Conservation (phyloP, 1,284 basidiomycete genomes). For the Wallemia mellicola region DNA sequence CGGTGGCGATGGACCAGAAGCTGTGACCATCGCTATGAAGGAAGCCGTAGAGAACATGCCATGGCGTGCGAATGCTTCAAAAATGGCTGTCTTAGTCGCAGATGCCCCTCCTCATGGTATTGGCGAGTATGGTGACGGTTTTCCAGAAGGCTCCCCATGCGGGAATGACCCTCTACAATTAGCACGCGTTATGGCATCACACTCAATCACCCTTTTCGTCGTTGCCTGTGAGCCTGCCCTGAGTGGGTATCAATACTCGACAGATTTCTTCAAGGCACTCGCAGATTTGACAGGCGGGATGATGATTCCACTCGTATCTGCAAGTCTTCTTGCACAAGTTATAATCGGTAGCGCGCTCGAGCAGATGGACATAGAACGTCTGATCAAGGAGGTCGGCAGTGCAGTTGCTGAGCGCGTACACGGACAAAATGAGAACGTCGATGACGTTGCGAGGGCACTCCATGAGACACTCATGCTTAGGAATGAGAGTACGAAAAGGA, state of each 20-base stretch:
- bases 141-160: slow-evolving; percentile 71
- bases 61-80: slow-evolving; percentile 67
- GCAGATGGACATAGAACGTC: slow-evolving; percentile 91
- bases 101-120: slow-evolving; percentile 94
- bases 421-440: slow-evolving; percentile 53
- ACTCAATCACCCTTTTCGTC: slow-evolving; percentile 76
- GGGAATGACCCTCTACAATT: slow-evolving; percentile 64
- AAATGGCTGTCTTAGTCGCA: slow-evolving; percentile 82
- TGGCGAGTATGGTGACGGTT: slow-evolving; percentile 79
- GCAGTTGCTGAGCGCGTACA: slow-evolving; percentile 77
- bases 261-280: slow-evolving; percentile 83
- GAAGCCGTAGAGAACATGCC: slow-evolving; percentile 54
- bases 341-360: slow-evolving; percentile 91
- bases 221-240: slow-evolving; percentile 94
- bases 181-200: slow-evolving; percentile 60
- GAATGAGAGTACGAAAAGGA: slow-evolving; percentile 87
- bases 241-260: slow-evolving; percentile 71
- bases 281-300: slow-evolving; percentile 72
- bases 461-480: slow-evolving; percentile 70
- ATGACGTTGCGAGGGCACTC: slow-evolving; percentile 56
- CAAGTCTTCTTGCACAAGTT: slow-evolving; percentile 43
- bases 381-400: slow-evolving; percentile 72
- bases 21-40: slow-evolving; percentile 73
- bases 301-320: slow-evolving; percentile 44
- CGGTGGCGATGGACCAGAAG: slow-evolving; percentile 92